Evolutionary conservation across 768 basidiomycete genomes (phyloP).

Genomic region (Kwoniella bestiolae): DNA sequence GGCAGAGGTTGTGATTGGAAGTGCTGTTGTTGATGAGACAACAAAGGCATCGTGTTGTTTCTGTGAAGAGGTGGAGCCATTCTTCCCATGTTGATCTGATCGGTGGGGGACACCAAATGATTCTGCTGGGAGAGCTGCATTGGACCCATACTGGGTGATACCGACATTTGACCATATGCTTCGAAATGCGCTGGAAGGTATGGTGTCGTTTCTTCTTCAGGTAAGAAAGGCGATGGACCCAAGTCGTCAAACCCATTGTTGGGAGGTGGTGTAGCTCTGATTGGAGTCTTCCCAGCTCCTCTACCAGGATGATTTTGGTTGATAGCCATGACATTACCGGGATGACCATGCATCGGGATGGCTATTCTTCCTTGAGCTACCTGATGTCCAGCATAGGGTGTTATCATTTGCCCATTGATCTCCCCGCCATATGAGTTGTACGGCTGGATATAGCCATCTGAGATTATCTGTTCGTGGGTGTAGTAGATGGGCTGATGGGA

Average conservation of each 20-base stretch:
- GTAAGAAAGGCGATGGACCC: slow-evolving; percentile 30
- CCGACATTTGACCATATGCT: slow-evolving; percentile 17
- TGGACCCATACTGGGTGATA: slow-evolving; percentile 16
- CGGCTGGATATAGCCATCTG: slow-evolving; percentile 3
- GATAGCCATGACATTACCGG: slow-evolving; percentile 25
- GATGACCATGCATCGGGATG: slow-evolving; percentile 29
- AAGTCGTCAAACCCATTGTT: slow-evolving; percentile 17
- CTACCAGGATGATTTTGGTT: slow-evolving; percentile 8
- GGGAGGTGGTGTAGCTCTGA: slow-evolving; percentile 20
- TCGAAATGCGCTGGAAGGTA: slow-evolving; percentile 29
- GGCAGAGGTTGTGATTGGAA: slow-evolving; percentile 12
- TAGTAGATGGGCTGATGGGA: slow-evolving; percentile 21
- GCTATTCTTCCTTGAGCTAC: slow-evolving; percentile 34
- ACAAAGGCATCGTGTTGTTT: slow-evolving; percentile 19
- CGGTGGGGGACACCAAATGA: slow-evolving; percentile 28
- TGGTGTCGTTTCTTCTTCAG: slow-evolving; percentile 24
- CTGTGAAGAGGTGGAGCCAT: slow-evolving; percentile 25
- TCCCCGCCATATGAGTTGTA: slow-evolving; percentile 15
- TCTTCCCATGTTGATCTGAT: slow-evolving; percentile 29
- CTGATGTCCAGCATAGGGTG: slow-evolving; percentile 29
- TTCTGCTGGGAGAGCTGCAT: slow-evolving; percentile 8
- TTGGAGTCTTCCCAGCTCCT: slow-evolving; percentile 14
- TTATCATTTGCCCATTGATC: slow-evolving; percentile 24
- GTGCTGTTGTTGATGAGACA: slow-evolving; percentile 19
- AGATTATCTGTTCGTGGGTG: slow-evolving; percentile 17